Evolutionary conservation across 1,139 yeast genomes (phyloP), one percentile per base, ranked within the genome.

Genomic region (Candida freyschussii): DNA sequence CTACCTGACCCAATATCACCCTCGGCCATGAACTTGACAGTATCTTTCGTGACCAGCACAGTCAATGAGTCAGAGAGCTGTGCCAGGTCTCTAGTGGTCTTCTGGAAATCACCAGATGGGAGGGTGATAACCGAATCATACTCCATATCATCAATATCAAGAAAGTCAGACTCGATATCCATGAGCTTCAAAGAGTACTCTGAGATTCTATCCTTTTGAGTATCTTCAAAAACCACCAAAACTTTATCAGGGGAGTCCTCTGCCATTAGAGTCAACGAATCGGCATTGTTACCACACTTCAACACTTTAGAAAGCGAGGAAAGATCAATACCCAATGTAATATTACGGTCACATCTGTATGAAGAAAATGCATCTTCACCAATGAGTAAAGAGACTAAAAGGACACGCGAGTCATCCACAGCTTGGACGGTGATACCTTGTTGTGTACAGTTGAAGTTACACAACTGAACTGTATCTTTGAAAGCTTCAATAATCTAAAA

Each of bases 391-490:
- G 96, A 83, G 27, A 91, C 96, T 48, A 91, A 72, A 46, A 91
- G 76, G 42, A 91, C 96, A 69, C 96, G 86, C 21, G 98, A 87
- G 56, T 87, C 95, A 63, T 91, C 99, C 51, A 91, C 94, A 15
- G 98, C 97, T 66, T 91, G 97, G 16, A 93, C 93, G 13, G 95
- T 83, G 52, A 91, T 81, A 45, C 99, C 99, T 45, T 80, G 77
- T 60, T 85, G 95, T 14, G 95, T 78, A 65, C 97, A 91, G 65
- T 89, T 94, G 70, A 91, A 86, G 72, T 91, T 91, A 67, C 96
- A 91, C 52, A 87, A 72, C 56, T 84, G 84, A 44, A 91, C 96
- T 57, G 94, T 79, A 56, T 91, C 98, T 59, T 86, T 84, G 58
- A 87, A 82, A 39, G 96, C 78, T 52, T 91, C 97, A 54, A 87